Evolutionary conservation across 768 basidiomycete species (phyloP), one percentile per base, ranked within the genome.

Genomic region (Antrodiella citrinella): DNA sequence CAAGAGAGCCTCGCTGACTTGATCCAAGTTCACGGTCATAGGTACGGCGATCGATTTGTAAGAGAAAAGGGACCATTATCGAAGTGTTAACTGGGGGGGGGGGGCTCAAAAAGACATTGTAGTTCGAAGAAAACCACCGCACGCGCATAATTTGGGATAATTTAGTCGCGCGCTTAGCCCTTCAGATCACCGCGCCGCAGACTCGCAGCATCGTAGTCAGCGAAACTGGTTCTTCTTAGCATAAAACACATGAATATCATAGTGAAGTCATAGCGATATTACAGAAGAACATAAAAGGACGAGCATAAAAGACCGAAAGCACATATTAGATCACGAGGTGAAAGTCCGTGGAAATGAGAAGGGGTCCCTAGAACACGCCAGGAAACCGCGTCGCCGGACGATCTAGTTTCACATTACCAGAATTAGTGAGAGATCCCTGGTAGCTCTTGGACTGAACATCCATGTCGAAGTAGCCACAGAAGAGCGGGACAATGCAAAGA

Each of bases 1-100:
- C 38, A 75, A 67, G 19, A 72, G 67, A 2, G 57, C 52, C 49
- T 71, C 71, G 49, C 64, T 67, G 51, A 71, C 63, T 20, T 59
- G 48, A 19, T 61, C 51, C 24, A 60, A 50, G 15, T 35, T 12
- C 42, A 59, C 49, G 19, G 64, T 48, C 51, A 59, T 62, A 19
- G 30, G 38, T 43, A 40, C 7, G 41, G 41, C 9, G 41, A 35
- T 7, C 7, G 30, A 35, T n/a, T n/a, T n/a, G 30, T 26, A 30
- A 26, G 42, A 7, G 42, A 43, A 18, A 7, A 43, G 9, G 5
- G 42, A 43, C 18, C n/a, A 22, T 22, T 45, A n/a, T 24, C 24
- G 44, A 20, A 22, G 24, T 20, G 23, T 19, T 45, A 35, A 35
- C 30, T 7, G 30, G 30, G 30, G 7, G 30, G 30, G 30, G 30